Base-by-base conservation (phyloP, 148 eudicot species). In the Cornus kousa region DNA sequence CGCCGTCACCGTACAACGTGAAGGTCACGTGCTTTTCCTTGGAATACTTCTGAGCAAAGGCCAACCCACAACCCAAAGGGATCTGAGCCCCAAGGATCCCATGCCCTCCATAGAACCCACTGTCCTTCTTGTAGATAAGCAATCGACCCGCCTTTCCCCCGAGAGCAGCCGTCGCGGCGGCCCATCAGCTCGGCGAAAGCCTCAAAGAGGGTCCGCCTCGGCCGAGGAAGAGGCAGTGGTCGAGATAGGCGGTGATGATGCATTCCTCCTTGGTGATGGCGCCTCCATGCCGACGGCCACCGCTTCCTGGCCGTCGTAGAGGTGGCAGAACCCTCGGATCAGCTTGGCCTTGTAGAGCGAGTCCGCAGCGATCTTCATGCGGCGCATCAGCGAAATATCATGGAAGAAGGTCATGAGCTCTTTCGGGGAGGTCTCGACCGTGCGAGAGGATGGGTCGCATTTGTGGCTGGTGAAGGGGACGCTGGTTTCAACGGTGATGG, bases 71-170 rank as follows among this genome's bases (percentile, higher is more conserved):
- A 1, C 99, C 98, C 66, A 96, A 82, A 0, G 99, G 99, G 50
- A 93, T 82, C 83, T 96, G 99, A 13, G 99, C 99, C 5, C 98
- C 99, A 40, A 96, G 98, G 83, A 93, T 96, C 65, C 99, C 99
- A 78, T 96, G 99, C 0, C 99, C 99, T 12, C 98, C 99, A 40
- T 75, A 96, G 77, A 96, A 96, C 24, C 99, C 95, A 9, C 84
- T 77, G 13, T 89, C 93, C 78, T 90, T 91, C 83, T 86, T 90
- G 59, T 96, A 96, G 71, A 96, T 90, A 85, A 93, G 99, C 99
- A 96, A 96, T 93, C 5, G 98, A 93, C 28, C 99, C 98, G 22
- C 99, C 99, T 77, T 96, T 96, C 66, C 99, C 99, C 65, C 83
- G 89, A 0, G 98, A 93, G 67, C 99, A 96, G n/a, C 99, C 99